Percentiles rank a stretch among this genome's conserved stretches.
phyloP scores from a whole-genome alignment of 1,139 yeast genomes.

The Casaregolazyma suthepensis region DNA sequence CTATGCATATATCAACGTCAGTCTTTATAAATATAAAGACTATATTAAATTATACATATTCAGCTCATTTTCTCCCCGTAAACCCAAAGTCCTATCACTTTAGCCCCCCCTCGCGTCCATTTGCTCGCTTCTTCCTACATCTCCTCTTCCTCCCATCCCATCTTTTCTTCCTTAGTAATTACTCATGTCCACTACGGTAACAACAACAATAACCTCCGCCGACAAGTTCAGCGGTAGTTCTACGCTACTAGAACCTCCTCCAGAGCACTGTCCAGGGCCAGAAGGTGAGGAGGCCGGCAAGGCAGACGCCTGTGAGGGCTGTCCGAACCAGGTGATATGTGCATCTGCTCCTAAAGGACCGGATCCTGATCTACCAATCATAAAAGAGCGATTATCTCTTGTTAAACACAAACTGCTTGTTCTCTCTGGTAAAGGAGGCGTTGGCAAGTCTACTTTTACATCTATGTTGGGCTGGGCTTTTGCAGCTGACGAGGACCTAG shows the following conservation, averaged over 20 bases:
- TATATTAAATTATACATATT: too few relatives aligned
- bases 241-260: conserved; percentile 35
- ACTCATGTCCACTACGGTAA: not conserved
- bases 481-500: conserved; percentile 79
- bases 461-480: conserved; percentile 94
- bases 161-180: not conserved
- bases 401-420: conserved; percentile 82
- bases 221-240: not conserved
- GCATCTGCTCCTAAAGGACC: conserved; percentile 89
- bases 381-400: conserved; percentile 56
- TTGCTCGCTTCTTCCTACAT: not conserved
- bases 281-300: conserved; percentile 91
- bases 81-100: not conserved
- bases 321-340: conserved; percentile 90
- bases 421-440: conserved; percentile 96
- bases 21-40: not conserved
- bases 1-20: not conserved
- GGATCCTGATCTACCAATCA: conserved; percentile 86
- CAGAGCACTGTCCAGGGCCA: conserved; percentile 98
- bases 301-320: conserved; percentile 89
- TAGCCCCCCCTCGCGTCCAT: not conserved
- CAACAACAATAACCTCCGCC: conserved; percentile 4
- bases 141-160: not conserved
- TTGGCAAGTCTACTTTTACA: conserved; percentile 93
- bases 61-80: not conserved